Percentiles rank a stretch among this genome's conserved stretches.
These are phyloP conservation scores for Pseudogymnoascus sp. DNA, from an alignment of 2,329 filamentous ascomycete genomes.

Conservation along the genomic window DNA sequence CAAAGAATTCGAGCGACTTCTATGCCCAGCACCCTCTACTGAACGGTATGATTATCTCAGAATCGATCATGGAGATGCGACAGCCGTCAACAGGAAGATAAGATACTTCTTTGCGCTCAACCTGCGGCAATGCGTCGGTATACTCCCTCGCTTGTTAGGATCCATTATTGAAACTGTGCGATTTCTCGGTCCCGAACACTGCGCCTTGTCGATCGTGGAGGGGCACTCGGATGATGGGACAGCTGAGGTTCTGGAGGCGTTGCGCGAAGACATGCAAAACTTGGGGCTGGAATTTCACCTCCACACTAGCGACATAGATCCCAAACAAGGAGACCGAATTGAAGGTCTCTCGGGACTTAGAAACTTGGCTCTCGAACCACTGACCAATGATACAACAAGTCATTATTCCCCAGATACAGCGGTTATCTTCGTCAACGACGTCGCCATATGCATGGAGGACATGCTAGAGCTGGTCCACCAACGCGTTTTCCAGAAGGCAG, in stretches of 20 bases:
- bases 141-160: conserved; percentile 45
- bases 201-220: conserved; percentile 48
- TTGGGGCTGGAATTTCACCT: conserved; percentile 38
- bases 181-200: conserved; percentile 43
- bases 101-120: conserved; percentile 47
- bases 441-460: conserved; percentile 46
- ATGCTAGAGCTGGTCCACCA: conserved; percentile 51
- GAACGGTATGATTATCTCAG: conserved; percentile 16
- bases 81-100: conserved; percentile 26
- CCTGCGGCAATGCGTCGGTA: conserved; percentile 36
- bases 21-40: conserved; percentile 10
- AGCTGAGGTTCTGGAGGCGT: conserved; percentile 38
- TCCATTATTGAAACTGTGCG: conserved; percentile 42
- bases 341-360: conserved; percentile 41
- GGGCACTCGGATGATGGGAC: conserved; percentile 50
- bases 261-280: conserved; percentile 34
- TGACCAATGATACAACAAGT: conserved; percentile 26
- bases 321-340: conserved; percentile 38
- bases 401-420: conserved; percentile 33
- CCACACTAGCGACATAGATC: conserved; percentile 36
- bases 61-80: background rate
- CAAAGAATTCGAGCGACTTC: conserved; percentile 11
- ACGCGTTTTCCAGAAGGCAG: conserved; percentile 37
- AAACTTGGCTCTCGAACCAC: conserved; percentile 44
- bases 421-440: conserved; percentile 48